Evolutionary conservation across 192 early-diverging fungal species (phyloP).

Genomic region (Coemansia sp.): DNA sequence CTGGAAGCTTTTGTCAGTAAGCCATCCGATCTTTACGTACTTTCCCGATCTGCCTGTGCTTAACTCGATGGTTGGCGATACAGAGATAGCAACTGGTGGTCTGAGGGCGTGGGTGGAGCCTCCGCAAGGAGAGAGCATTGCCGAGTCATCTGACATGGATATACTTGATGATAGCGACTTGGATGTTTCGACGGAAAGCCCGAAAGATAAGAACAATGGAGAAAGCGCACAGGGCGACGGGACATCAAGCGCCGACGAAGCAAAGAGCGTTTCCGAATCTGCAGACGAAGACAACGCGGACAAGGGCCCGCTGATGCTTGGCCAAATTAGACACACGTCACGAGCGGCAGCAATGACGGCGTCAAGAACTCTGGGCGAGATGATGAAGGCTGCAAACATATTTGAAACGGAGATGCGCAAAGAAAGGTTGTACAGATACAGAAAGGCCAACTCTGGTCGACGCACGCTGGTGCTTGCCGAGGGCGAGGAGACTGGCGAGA

Average conservation of each 20-base stretch:
- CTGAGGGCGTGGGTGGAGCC: slow-evolving; percentile 49
- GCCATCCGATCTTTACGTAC: slow-evolving; percentile 56
- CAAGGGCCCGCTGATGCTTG: slow-evolving; percentile 8
- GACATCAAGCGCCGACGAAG: slow-evolving; percentile 18
- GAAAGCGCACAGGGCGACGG: background rate
- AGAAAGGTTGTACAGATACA: slow-evolving; percentile 53
- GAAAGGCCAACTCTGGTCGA: slow-evolving; percentile 18
- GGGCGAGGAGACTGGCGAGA: slow-evolving; percentile 34
- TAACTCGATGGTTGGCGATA: slow-evolving; percentile 58
- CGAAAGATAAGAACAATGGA: background rate
- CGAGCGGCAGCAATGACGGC: slow-evolving; percentile 56
- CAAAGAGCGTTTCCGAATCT: slow-evolving; percentile 30
- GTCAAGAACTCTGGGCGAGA: slow-evolving; percentile 43
- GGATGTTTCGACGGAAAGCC: background rate
- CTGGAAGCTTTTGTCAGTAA: slow-evolving; percentile 61
- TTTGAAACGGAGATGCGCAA: slow-evolving; percentile 58
- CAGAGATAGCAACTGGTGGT: slow-evolving; percentile 34
- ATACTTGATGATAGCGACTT: slow-evolving; percentile 43
- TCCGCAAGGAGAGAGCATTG: slow-evolving; percentile 26
- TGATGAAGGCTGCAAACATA: slow-evolving; percentile 60
- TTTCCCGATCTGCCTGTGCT: slow-evolving; percentile 60
- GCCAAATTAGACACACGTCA: slow-evolving; percentile 46
- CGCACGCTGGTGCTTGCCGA: slow-evolving; percentile 34
- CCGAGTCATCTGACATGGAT: slow-evolving; percentile 54
- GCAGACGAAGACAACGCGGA: slow-evolving; percentile 13